A percentile compares a stretch with the other conserved stretches of the same genome.
Conservation (phyloP, 768 basidiomycete species). For the Pilatotrama ljubarskyi region DNA sequence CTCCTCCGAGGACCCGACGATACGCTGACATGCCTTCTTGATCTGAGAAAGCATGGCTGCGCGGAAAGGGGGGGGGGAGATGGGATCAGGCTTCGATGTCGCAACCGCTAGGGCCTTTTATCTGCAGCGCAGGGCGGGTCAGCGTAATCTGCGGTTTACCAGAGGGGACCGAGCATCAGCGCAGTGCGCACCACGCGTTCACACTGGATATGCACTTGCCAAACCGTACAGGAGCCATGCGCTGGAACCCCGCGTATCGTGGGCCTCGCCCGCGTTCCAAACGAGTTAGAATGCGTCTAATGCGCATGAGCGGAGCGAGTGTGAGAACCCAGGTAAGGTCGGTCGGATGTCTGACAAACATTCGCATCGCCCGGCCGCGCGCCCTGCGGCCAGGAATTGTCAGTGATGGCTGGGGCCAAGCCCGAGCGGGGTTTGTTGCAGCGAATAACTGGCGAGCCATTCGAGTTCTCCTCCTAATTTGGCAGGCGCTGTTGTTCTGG, state of each 20-base stretch:
- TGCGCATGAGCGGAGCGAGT: constrained; percentile 11
- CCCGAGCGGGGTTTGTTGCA: background rate
- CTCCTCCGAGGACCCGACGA: constrained; percentile 61
- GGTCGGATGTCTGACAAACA: constrained; percentile 11
- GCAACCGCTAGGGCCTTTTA: constrained; percentile 1
- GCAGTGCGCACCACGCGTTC: constrained; percentile 6
- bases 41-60: constrained; percentile 26
- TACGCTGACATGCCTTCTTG: constrained; percentile 53
- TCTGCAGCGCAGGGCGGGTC: background rate
- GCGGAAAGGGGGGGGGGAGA: constrained; percentile 31
- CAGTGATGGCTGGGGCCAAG: constrained; percentile 14
- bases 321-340: constrained; percentile 5
- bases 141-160: constrained; percentile 12
- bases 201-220: constrained; percentile 1
- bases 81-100: constrained; percentile 5
- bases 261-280: constrained; percentile 3
- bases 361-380: background rate
- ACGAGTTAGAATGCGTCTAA: constrained; percentile 17
- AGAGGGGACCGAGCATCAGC: constrained; percentile 15
- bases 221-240: background rate
- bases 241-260: constrained; percentile 2
- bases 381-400: constrained; percentile 3
- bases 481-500: constrained; percentile 18
- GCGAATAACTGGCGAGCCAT: constrained; percentile 18
- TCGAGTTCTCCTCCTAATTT: constrained; percentile 5